Conservation (phyloP, 2,329 filamentous ascomycete species). For the Fusarium solani-melongenae region DNA sequence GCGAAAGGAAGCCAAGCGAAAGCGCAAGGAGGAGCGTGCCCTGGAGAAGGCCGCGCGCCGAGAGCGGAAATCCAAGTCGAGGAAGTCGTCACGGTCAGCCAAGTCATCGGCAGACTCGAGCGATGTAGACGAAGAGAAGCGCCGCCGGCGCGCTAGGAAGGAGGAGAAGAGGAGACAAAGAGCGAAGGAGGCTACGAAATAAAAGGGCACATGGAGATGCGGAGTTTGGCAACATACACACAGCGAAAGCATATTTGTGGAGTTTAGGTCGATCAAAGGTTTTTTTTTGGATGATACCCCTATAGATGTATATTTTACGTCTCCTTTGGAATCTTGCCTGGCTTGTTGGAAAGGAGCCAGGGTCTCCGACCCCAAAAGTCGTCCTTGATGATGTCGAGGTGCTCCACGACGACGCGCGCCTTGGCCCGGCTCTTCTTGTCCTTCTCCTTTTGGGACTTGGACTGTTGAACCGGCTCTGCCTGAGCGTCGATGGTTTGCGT, state of each 20-base stretch:
- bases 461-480: conserved; percentile 67
- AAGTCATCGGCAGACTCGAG: conserved; percentile 45
- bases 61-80: conserved; percentile 39
- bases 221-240: conserved; percentile 24
- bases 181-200: conserved; percentile 40
- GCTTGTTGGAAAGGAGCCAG: conserved; percentile 83
- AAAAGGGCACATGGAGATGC: conserved; percentile 1
- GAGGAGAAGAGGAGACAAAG: conserved; percentile 53
- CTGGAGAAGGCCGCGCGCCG: conserved; percentile 37
- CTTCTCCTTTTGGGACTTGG: conserved; percentile 85
- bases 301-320: conserved; percentile 49
- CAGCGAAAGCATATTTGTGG: conserved; percentile 39
- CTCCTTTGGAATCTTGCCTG: conserved; percentile 75
- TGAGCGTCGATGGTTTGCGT: conserved; percentile 59
- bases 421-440: conserved; percentile 84
- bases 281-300: conserved; percentile 46
- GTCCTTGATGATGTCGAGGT: conserved; percentile 94
- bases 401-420: conserved; percentile 82
- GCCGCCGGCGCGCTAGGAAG: conserved; percentile 55
- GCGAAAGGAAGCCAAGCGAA: conserved; percentile 48
- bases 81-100: conserved; percentile 41
- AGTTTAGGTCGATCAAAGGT: conserved; percentile 38
- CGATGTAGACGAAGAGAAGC: conserved; percentile 57
- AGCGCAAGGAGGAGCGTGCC: conserved; percentile 44
- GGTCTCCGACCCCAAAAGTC: conserved; percentile 91